A percentile compares a stretch with the other conserved stretches of the same genome.
These are phyloP conservation scores for Exophiala alcalophila DNA, from an alignment of 2,329 filamentous ascomycete genomes.

Conservation along the genomic window DNA sequence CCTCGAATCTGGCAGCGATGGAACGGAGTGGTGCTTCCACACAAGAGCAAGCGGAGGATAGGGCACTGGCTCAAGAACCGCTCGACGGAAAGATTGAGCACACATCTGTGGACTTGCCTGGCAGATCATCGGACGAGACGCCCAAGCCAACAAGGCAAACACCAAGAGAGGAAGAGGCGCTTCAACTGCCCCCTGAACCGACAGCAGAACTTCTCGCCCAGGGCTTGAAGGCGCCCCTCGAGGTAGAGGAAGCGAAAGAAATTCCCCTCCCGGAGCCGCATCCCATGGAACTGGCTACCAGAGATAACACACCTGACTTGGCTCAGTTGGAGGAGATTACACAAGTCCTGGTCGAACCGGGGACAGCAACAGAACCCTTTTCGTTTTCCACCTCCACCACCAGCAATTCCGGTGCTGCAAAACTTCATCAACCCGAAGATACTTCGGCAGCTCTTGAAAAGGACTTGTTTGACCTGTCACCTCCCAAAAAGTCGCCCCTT, in stretches of 20 bases:
- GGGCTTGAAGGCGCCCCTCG: slow-evolving; percentile 9
- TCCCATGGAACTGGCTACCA: slow-evolving; percentile 21
- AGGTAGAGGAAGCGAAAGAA: slow-evolving; percentile 23
- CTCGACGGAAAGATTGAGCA: no score
- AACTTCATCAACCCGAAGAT: slow-evolving; percentile 14
- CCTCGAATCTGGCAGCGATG: no score
- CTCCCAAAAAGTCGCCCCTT: slow-evolving; percentile 25
- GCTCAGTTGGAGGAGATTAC: slow-evolving; percentile 30
- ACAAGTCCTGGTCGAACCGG: slow-evolving; percentile 29
- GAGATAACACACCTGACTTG: slow-evolving; percentile 19
- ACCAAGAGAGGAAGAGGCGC: neutral
- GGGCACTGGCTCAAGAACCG: no score
- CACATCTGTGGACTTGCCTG: no score
- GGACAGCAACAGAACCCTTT: slow-evolving; percentile 22
- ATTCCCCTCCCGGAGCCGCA: slow-evolving; percentile 27
- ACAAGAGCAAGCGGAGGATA: no score
- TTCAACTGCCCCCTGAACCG: slow-evolving; percentile 16
- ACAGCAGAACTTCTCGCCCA: slow-evolving; percentile 1
- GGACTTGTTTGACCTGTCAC: slow-evolving; percentile 30
- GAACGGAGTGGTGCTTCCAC: no score
- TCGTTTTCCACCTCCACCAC: slow-evolving; percentile 29
- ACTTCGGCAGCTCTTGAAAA: slow-evolving; percentile 17
- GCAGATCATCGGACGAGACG: no score
- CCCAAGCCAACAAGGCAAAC: neutral
- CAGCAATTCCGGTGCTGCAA: slow-evolving; percentile 14